Evolutionary conservation across 306 rosid species (phyloP).

Genomic region (Vigna unguiculata): DNA sequence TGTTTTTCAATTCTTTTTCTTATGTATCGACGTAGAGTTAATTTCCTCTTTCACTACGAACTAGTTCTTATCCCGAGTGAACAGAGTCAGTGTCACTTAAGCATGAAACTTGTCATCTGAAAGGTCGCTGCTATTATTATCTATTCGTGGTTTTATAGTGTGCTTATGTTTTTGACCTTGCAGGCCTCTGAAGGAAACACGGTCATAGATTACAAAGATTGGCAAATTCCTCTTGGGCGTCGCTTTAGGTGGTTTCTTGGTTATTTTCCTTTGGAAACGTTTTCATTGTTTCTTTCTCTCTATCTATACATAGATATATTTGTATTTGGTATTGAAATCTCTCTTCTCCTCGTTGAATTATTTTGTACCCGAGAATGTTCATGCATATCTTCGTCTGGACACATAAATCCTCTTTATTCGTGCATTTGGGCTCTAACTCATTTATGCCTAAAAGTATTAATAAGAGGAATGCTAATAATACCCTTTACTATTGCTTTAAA

Average conservation of each 20-base stretch:
- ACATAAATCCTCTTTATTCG: constrained; percentile 14
- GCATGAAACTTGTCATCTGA: constrained; percentile 22
- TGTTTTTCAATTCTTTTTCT: constrained; percentile 7
- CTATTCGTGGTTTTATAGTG: constrained; percentile 28
- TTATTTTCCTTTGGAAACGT: constrained; percentile 31
- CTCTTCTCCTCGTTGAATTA: constrained; percentile 10
- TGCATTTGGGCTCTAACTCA: not conserved
- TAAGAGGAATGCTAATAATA: too few species aligned
- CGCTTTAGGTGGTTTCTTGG: constrained; percentile 77
- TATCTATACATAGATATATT: not conserved
- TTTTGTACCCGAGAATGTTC: not conserved
- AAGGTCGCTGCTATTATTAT: constrained; percentile 15
- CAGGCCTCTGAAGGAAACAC: constrained; percentile 79
- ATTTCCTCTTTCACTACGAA: constrained; percentile 21
- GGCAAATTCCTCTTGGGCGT: constrained; percentile 99
- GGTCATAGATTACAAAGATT: constrained; percentile 95
- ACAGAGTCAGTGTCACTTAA: constrained; percentile 3
- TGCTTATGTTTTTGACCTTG: constrained; percentile 44
- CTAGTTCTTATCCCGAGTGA: constrained; percentile 11
- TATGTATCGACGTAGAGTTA: not conserved
- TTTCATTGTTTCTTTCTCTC: constrained; percentile 10
- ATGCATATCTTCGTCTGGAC: constrained; percentile 1
- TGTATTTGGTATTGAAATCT: constrained; percentile 24
- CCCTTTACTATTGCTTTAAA: too few species aligned
- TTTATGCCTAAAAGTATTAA: not conserved